Conservation (phyloP, 1,139 yeast species). For the Protomyces pachydermus region DNA sequence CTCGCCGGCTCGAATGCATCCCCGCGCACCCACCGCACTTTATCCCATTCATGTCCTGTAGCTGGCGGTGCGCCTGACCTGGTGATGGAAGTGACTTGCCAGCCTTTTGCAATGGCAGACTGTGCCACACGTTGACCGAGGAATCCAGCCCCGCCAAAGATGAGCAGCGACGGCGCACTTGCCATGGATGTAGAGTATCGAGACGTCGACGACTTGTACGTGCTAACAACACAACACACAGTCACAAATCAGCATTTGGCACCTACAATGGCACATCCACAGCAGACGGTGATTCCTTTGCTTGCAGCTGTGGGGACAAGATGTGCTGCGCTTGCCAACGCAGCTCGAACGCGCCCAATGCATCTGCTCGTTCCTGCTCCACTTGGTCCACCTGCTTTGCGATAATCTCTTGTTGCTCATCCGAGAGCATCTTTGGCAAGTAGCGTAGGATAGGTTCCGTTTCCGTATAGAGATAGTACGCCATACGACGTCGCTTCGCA, state of each 20-base stretch:
- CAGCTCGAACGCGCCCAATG: neutral
- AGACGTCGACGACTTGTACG: neutral
- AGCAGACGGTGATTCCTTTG: neutral
- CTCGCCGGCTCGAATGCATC: slow-evolving; percentile 27
- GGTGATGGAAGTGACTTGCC: slow-evolving; percentile 15
- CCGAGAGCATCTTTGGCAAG: neutral
- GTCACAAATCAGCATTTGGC: neutral
- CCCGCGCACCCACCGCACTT: slow-evolving; percentile 26
- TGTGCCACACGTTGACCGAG: slow-evolving; percentile 13
- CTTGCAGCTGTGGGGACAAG: neutral
- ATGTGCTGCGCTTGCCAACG: neutral
- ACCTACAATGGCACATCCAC: neutral
- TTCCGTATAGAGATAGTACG: neutral
- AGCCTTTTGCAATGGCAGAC: slow-evolving; percentile 18
- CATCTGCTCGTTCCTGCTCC: neutral
- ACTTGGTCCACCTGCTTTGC: neutral
- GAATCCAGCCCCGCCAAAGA: slow-evolving; percentile 28
- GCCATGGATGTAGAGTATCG: neutral
- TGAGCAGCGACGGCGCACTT: slow-evolving; percentile 1
- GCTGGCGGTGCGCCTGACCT: slow-evolving; percentile 13
- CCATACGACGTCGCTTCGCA: neutral
- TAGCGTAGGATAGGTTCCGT: neutral
- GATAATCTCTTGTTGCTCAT: neutral
- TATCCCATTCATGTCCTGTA: slow-evolving; percentile 10
- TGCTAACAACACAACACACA: neutral